These are phyloP conservation scores for Aspergillus bridgeri DNA, from an alignment of 495 filamentous ascomycete genomes.

Conservation along the genomic window DNA sequence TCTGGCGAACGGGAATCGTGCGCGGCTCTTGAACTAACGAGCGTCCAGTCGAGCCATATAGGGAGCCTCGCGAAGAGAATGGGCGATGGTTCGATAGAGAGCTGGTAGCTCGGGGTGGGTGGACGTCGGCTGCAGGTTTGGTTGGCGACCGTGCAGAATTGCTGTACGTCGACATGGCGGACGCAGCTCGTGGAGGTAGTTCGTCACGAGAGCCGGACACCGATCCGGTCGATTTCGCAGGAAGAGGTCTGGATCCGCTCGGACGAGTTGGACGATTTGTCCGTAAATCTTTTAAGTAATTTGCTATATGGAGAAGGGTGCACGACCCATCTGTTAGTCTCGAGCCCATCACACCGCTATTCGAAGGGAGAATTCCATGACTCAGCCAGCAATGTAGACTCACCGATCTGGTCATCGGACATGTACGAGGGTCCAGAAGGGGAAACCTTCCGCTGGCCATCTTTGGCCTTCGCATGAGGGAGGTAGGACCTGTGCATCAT, in stretches of 20 bases:
- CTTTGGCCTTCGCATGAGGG: constrained; percentile 28
- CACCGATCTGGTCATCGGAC: constrained; percentile 84
- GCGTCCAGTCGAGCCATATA: constrained; percentile 34
- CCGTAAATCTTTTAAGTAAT: constrained; percentile 77
- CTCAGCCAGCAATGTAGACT: constrained; percentile 33
- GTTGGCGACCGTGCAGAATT: constrained; percentile 16
- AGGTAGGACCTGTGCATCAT: constrained; percentile 38
- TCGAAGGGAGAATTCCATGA: constrained; percentile 18
- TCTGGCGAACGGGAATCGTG: constrained; percentile 34
- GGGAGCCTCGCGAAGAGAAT: constrained; percentile 32
- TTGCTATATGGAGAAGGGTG: constrained; percentile 39
- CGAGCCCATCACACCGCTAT: not conserved
- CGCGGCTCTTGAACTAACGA: constrained; percentile 45
- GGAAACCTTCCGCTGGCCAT: constrained; percentile 57
- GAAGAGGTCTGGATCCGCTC: constrained; percentile 75
- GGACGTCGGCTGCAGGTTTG: constrained; percentile 14
- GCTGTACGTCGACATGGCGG: constrained; percentile 42
- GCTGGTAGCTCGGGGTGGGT: constrained; percentile 45
- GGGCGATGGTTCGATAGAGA: constrained; percentile 49
- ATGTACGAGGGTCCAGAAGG: constrained; percentile 78
- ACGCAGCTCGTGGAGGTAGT: constrained; percentile 44
- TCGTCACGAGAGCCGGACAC: constrained; percentile 33
- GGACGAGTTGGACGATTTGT: constrained; percentile 73
- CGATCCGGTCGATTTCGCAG: constrained; percentile 40
- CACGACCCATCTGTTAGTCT: constrained; percentile 14